Evolutionary conservation across 371 early-diverging fungal genomes (phyloP).

Genomic region (Mucor circinelloides): DNA sequence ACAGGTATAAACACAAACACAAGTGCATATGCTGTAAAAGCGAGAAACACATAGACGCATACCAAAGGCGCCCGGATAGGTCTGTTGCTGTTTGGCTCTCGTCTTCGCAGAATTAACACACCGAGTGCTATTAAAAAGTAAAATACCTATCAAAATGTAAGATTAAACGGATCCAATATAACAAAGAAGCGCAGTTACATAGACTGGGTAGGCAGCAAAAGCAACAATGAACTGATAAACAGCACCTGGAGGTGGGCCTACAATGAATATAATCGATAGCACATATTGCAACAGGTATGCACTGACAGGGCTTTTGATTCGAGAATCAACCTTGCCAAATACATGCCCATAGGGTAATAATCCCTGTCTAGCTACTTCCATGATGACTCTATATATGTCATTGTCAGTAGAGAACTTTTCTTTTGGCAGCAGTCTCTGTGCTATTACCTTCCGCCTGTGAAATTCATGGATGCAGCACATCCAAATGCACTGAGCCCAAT

Average conservation of each 20-base stretch:
- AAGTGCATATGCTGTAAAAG: conserved; percentile 37
- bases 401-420: no score
- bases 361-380: conserved; percentile 46
- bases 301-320: conserved; percentile 37
- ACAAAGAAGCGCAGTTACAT: conserved; percentile 16
- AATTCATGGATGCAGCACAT: conserved; percentile 37
- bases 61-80: conserved; percentile 39
- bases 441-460: conserved; percentile 33
- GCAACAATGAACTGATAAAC: conserved; percentile 47
- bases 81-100: conserved; percentile 37
- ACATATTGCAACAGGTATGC: conserved; percentile 41
- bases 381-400: conserved; percentile 28
- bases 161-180: background rate
- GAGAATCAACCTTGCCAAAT: conserved; percentile 40
- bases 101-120: conserved; percentile 36
- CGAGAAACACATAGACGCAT: conserved; percentile 30
- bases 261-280: conserved; percentile 34
- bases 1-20: conserved; percentile 51
- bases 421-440: no score
- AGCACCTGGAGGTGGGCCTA: conserved; percentile 45
- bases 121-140: conserved; percentile 39
- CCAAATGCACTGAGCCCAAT: conserved; percentile 43
- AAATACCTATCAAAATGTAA: conserved; percentile 27
- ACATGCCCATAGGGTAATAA: conserved; percentile 43
- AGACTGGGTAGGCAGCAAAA: conserved; percentile 42